Evolutionary conservation across 2,329 filamentous ascomycete genomes (phyloP).

Genomic region (Alternaria conjuncta): DNA sequence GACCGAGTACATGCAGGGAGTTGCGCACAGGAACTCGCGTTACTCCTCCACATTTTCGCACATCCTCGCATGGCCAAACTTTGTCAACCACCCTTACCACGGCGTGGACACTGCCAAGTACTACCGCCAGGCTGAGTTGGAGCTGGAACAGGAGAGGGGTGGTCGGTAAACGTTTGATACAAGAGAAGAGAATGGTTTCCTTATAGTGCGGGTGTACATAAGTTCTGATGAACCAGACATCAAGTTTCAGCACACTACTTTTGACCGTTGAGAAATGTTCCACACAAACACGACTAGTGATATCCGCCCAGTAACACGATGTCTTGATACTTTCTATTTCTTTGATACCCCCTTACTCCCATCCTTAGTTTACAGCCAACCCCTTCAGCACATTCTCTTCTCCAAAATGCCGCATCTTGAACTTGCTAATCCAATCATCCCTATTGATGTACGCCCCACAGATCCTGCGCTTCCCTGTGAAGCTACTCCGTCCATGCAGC

Average conservation of each 20-base stretch:
- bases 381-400: slow-evolving; percentile 18
- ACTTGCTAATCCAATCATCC: slow-evolving; percentile 37
- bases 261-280: neutral
- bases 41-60: slow-evolving; percentile 86
- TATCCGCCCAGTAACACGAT: neutral
- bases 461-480: slow-evolving; percentile 83
- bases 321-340: neutral
- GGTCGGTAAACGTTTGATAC: slow-evolving; percentile 16
- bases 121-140: slow-evolving; percentile 91
- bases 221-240: slow-evolving; percentile 19
- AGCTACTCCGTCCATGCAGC: slow-evolving; percentile 82
- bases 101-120: slow-evolving; percentile 99
- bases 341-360: neutral
- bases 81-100: slow-evolving; percentile 88
- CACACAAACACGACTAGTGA: neutral
- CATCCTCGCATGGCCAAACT: slow-evolving; percentile 95
- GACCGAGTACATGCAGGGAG: slow-evolving; percentile 89
- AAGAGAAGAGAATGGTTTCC: slow-evolving; percentile 16
- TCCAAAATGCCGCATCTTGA: slow-evolving; percentile 26
- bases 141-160: slow-evolving; percentile 77
- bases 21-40: slow-evolving; percentile 89
- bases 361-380: slow-evolving; percentile 12
- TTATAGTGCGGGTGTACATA: slow-evolving; percentile 37
- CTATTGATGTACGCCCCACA: slow-evolving; percentile 76
- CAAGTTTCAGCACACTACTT: slow-evolving; percentile 37